Percentiles rank a stretch among this genome's conserved stretches.
Conservation (phyloP, 2,329 filamentous ascomycete genomes). For the Trichophaea hybrida region DNA sequence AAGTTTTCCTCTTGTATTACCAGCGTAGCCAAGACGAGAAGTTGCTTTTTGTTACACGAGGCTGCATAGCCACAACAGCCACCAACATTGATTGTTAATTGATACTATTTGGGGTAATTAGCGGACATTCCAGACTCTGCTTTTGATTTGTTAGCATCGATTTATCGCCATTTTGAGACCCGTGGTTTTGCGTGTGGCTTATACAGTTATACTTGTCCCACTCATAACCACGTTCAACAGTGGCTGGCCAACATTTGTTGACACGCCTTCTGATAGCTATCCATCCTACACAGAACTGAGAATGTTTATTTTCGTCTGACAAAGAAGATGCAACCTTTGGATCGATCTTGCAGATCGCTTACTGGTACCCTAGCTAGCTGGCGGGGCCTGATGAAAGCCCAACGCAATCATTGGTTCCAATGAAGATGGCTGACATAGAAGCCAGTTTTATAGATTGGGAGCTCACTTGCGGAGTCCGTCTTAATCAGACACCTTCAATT, state of each 20-base stretch:
- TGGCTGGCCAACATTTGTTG: neutral
- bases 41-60: no score
- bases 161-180: neutral
- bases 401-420: no score
- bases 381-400: no score
- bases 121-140: neutral
- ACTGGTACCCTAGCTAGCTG: no score
- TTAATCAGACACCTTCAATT: no score
- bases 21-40: no score
- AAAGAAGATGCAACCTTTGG: neutral
- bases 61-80: neutral
- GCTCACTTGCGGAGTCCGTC: no score
- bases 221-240: no score
- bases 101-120: neutral
- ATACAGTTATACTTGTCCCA: neutral
- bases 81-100: neutral
- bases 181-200: neutral
- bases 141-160: neutral
- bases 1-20: no score
- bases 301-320: neutral
- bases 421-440: no score
- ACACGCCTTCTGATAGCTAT: neutral
- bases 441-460: no score
- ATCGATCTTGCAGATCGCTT: no score
- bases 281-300: neutral